A percentile compares a stretch with the other conserved stretches of the same genome.
phyloP scores from a whole-genome alignment of 768 basidiomycete genomes.

The Rubroboletus pulcherrimus region DNA sequence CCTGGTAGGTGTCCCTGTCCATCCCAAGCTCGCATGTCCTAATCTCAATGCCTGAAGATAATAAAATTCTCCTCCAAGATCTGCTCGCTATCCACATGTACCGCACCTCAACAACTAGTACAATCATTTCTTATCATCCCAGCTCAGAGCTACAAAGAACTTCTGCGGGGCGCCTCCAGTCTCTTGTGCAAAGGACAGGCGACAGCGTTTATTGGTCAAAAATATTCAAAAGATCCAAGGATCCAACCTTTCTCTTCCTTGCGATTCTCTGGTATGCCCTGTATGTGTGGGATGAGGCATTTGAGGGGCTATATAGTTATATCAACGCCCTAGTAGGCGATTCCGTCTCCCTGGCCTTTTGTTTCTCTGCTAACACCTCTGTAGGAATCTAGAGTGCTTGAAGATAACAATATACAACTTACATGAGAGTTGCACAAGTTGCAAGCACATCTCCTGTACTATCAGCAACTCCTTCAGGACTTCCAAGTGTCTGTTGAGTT shows the following conservation, averaged over 20 bases:
- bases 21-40: neutral
- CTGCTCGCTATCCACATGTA: constrained; percentile 54
- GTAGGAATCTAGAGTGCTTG: constrained; percentile 47
- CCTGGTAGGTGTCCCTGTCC: constrained; percentile 24
- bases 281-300: constrained; percentile 60
- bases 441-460: constrained; percentile 57
- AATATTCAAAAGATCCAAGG: constrained; percentile 30
- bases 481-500: constrained; percentile 50
- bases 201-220: constrained; percentile 35
- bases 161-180: constrained; percentile 29
- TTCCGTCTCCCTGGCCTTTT: neutral
- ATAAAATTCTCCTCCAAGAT: constrained; percentile 35
- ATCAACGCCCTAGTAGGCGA: constrained; percentile 45
- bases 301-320: constrained; percentile 49
- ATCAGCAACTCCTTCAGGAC: constrained; percentile 50
- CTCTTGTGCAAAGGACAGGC: constrained; percentile 28
- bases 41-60: constrained; percentile 9
- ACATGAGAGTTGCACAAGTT: constrained; percentile 56
- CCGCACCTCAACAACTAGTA: constrained; percentile 26
- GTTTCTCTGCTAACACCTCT: neutral
- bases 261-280: constrained; percentile 55
- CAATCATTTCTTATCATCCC: constrained; percentile 33
- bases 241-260: constrained; percentile 55
- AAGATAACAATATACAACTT: constrained; percentile 37
- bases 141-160: constrained; percentile 19